Evolutionary conservation across 2,329 filamentous ascomycete genomes (phyloP).

Genomic region (Fusarium napiforme): DNA sequence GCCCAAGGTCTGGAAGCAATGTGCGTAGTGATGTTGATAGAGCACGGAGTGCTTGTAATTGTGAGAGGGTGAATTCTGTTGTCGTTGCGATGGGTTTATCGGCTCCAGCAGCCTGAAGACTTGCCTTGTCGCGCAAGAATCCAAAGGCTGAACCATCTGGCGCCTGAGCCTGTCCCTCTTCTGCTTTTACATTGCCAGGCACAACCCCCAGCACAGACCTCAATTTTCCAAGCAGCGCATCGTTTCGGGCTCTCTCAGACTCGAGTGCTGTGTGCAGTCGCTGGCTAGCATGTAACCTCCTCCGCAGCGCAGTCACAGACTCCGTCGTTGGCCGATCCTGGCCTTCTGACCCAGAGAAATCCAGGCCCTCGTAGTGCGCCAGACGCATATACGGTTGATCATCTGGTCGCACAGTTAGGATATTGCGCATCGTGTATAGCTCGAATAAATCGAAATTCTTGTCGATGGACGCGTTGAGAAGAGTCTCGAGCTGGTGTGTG

Average conservation of each 20-base stretch:
- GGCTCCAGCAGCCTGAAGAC: conserved; percentile 61
- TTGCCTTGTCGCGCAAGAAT: conserved; percentile 67
- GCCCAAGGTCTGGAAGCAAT: conserved; percentile 71
- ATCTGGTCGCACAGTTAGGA: conserved; percentile 74
- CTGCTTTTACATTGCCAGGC: conserved; percentile 44
- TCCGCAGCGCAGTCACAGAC: conserved; percentile 76
- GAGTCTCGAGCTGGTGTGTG: conserved; percentile 83
- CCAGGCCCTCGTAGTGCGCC: conserved; percentile 81
- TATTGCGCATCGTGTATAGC: conserved; percentile 90
- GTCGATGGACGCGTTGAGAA: conserved; percentile 83
- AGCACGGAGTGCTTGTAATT: conserved; percentile 81
- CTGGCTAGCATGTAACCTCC: conserved; percentile 81
- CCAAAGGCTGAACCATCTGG: conserved; percentile 54
- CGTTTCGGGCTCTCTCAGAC: conserved; percentile 77
- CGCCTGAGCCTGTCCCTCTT: conserved; percentile 30
- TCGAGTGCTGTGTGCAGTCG: conserved; percentile 77
- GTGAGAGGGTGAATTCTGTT: conserved; percentile 81
- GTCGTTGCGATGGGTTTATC: conserved; percentile 74
- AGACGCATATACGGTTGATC: conserved; percentile 84
- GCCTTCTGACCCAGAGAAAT: conserved; percentile 51
- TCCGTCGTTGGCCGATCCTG: conserved; percentile 67
- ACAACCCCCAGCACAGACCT: conserved; percentile 54
- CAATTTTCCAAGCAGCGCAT: conserved; percentile 73
- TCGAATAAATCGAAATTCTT: conserved; percentile 88
- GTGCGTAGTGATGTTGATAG: conserved; percentile 70